Conservation (phyloP, 2,329 filamentous ascomycete species). For the Fusarium decemcellulare region DNA sequence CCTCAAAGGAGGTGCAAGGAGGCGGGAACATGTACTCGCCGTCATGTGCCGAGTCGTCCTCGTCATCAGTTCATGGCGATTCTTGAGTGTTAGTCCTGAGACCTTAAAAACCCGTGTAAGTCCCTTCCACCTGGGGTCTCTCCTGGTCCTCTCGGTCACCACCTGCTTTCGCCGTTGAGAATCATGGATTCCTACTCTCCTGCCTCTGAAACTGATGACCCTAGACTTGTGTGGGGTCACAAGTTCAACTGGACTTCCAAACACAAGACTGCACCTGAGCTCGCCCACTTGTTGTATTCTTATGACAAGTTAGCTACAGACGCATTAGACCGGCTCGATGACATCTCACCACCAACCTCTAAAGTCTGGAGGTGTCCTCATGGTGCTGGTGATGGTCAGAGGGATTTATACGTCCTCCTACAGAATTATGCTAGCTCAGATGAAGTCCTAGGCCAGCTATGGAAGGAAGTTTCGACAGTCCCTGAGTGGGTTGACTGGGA, state of each 20-base stretch:
- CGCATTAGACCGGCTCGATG: constrained; percentile 74
- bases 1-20: background rate
- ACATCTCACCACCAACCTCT: constrained; percentile 61
- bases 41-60: constrained; percentile 30
- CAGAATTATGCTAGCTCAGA: constrained; percentile 70
- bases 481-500: constrained; percentile 85
- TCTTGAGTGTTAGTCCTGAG: background rate
- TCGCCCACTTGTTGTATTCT: constrained; percentile 71
- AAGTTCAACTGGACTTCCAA: constrained; percentile 77
- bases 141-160: constrained; percentile 1
- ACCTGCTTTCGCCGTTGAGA: background rate
- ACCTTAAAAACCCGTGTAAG: constrained; percentile 5
- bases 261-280: constrained; percentile 73
- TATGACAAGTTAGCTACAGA: constrained; percentile 80
- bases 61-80: constrained; percentile 18
- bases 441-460: constrained; percentile 68
- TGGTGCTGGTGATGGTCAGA: constrained; percentile 46
- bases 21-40: constrained; percentile 9
- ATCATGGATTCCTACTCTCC: constrained; percentile 27
- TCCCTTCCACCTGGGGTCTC: background rate
- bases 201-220: constrained; percentile 9
- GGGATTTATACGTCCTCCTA: constrained; percentile 76
- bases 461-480: constrained; percentile 75
- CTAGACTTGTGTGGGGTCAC: constrained; percentile 53
- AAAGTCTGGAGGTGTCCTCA: constrained; percentile 49